Conservation (phyloP, 1,284 basidiomycete species). For the Polyporus tsugae region DNA sequence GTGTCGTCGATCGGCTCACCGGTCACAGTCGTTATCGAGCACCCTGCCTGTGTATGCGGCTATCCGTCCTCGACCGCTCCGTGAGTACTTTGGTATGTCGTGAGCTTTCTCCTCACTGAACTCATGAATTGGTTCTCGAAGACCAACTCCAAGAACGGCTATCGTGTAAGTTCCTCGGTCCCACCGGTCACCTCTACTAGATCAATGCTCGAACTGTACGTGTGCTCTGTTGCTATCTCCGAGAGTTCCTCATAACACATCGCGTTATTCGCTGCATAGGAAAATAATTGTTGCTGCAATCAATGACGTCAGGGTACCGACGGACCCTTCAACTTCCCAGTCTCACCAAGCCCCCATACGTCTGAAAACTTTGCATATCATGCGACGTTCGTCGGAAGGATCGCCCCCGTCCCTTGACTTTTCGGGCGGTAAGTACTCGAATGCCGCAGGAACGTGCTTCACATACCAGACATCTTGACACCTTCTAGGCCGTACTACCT, state of each 20-base stretch:
- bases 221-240: neutral
- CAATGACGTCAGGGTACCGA: neutral
- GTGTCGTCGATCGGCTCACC: too few relatives aligned
- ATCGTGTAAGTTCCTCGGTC: too few relatives aligned
- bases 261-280: neutral
- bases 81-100: conserved; percentile 31
- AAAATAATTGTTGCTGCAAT: neutral
- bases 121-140: too few relatives aligned
- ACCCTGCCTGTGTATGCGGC: conserved; percentile 45
- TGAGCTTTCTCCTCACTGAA: too few relatives aligned
- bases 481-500: neutral
- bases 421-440: neutral
- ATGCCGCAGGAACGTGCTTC: neutral
- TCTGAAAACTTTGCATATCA: neutral
- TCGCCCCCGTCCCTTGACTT: neutral
- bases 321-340: neutral
- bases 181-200: too few relatives aligned
- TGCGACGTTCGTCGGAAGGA: neutral
- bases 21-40: conserved; percentile 33
- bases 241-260: neutral
- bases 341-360: neutral
- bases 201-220: neutral
- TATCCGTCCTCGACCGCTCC: conserved; percentile 52
- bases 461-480: neutral
- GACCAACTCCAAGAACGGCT: too few relatives aligned